These are phyloP conservation scores for Trichosporon coremiiforme DNA, from an alignment of 1,284 basidiomycete species.

Conservation along the genomic window DNA sequence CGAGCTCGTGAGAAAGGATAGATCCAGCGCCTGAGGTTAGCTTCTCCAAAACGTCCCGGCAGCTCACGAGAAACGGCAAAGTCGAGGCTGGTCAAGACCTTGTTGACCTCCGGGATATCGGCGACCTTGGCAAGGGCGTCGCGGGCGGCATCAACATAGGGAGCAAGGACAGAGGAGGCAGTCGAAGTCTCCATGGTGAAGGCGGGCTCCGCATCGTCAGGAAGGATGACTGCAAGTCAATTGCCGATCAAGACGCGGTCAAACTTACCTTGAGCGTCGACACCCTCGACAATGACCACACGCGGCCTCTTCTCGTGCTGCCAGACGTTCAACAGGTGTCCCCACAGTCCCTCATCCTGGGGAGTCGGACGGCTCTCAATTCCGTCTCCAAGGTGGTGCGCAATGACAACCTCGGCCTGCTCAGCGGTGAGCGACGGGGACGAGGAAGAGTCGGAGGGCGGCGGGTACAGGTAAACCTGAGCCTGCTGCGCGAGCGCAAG, in stretches of 20 bases:
- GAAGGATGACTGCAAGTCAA: conserved; percentile 1
- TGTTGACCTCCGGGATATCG: conserved; percentile 27
- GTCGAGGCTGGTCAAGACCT: conserved; percentile 28
- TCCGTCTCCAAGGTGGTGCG: conserved; percentile 52
- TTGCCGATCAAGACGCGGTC: neutral
- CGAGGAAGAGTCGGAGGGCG: conserved; percentile 37
- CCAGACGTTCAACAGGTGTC: conserved; percentile 44
- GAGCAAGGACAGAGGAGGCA: conserved; percentile 24
- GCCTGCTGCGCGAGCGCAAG: conserved; percentile 23
- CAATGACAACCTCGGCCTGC: conserved; percentile 54
- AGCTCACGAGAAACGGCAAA: conserved; percentile 22
- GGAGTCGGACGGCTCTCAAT: conserved; percentile 48
- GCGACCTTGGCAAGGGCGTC: conserved; percentile 23
- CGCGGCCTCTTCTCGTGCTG: conserved; percentile 37
- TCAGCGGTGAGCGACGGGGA: conserved; percentile 45
- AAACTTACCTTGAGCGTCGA: conserved; percentile 45
- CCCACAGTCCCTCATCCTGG: conserved; percentile 49
- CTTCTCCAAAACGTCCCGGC: neutral
- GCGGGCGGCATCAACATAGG: conserved; percentile 24
- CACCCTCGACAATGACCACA: conserved; percentile 52
- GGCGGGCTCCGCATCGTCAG: conserved; percentile 19
- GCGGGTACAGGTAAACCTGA: conserved; percentile 55
- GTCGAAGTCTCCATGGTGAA: conserved; percentile 27
- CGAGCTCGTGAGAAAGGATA: conserved; percentile 48
- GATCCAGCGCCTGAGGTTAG: conserved; percentile 46